Conservation (phyloP, 2,329 filamentous ascomycete species). For the Cytospora paraplurivora region DNA sequence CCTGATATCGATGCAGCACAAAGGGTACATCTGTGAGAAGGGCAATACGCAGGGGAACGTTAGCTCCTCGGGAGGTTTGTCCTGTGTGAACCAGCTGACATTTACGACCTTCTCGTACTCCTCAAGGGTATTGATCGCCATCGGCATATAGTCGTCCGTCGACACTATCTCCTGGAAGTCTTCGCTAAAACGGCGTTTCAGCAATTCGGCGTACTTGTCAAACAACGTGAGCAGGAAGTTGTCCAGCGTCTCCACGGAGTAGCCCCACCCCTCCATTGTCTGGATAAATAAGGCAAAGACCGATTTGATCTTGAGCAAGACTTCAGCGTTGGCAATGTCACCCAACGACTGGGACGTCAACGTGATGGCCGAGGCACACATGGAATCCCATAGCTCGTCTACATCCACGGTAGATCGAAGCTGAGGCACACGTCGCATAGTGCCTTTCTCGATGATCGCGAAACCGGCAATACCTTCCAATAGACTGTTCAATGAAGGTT, state of each 20-base stretch:
- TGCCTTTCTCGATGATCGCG: slow-evolving; percentile 93
- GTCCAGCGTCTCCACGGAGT: slow-evolving; percentile 80
- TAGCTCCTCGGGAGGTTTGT: slow-evolving; percentile 74
- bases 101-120: slow-evolving; percentile 96
- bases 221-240: slow-evolving; percentile 86
- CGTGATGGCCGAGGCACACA: slow-evolving; percentile 85
- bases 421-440: slow-evolving; percentile 83
- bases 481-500: slow-evolving; percentile 82
- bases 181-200: slow-evolving; percentile 89
- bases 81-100: slow-evolving; percentile 93
- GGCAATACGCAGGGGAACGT: slow-evolving; percentile 93
- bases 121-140: slow-evolving; percentile 88
- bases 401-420: slow-evolving; percentile 83
- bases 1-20: slow-evolving; percentile 96
- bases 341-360: slow-evolving; percentile 79
- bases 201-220: slow-evolving; percentile 87
- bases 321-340: slow-evolving; percentile 83
- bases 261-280: slow-evolving; percentile 97
- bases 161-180: slow-evolving; percentile 90
- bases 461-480: slow-evolving; percentile 95
- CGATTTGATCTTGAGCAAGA: slow-evolving; percentile 91
- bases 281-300: slow-evolving; percentile 93
- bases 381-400: slow-evolving; percentile 98
- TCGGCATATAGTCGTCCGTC: slow-evolving; percentile 99
- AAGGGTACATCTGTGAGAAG: slow-evolving; percentile 98